These are phyloP conservation scores for Ploettnerulaceae sp. DNA, from an alignment of 2,329 filamentous ascomycete genomes.

Conservation along the genomic window DNA sequence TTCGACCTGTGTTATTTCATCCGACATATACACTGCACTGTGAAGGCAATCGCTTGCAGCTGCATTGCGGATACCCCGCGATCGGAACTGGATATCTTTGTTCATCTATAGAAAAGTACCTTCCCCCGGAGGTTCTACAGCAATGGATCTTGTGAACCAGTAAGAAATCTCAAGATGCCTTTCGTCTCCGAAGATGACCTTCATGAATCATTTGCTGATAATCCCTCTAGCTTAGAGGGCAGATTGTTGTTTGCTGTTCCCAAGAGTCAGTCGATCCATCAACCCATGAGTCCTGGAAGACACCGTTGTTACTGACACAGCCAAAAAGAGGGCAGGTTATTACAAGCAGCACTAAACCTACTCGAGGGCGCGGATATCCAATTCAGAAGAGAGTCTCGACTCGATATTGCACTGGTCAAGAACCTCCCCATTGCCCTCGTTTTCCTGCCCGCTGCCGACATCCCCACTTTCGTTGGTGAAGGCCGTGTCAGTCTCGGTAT, in stretches of 20 bases:
- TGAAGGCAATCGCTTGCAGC: not conserved
- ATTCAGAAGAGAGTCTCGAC: slow-evolving; percentile 88
- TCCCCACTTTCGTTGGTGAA: slow-evolving; percentile 95
- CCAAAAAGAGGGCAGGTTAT: slow-evolving; percentile 78
- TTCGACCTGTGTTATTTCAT: not conserved
- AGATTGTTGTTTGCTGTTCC: slow-evolving; percentile 95
- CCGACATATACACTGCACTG: slow-evolving; percentile 3
- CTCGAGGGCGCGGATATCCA: slow-evolving; percentile 93
- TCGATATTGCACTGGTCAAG: slow-evolving; percentile 97
- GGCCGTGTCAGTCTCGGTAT: slow-evolving; percentile 92
- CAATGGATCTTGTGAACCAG: slow-evolving; percentile 60
- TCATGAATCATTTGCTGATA: slow-evolving; percentile 41
- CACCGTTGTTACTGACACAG: slow-evolving; percentile 11
- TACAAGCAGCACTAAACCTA: slow-evolving; percentile 82
- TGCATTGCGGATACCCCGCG: slow-evolving; percentile 14
- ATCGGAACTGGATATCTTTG: slow-evolving; percentile 12
- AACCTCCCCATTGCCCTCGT: slow-evolving; percentile 93
- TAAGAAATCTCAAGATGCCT: slow-evolving; percentile 34
- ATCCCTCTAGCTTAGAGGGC: slow-evolving; percentile 69
- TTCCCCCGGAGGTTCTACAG: slow-evolving; percentile 3
- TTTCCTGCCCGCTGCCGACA: slow-evolving; percentile 95
- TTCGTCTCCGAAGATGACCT: slow-evolving; percentile 28
- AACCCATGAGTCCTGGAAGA: not conserved
- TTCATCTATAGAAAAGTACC: slow-evolving; percentile 10
- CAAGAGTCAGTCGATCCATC: slow-evolving; percentile 68